A percentile compares a stretch with the other conserved stretches of the same genome.
phyloP scores from a whole-genome alignment of 495 filamentous ascomycete species.

The Hypomontagnella monticulosa region DNA sequence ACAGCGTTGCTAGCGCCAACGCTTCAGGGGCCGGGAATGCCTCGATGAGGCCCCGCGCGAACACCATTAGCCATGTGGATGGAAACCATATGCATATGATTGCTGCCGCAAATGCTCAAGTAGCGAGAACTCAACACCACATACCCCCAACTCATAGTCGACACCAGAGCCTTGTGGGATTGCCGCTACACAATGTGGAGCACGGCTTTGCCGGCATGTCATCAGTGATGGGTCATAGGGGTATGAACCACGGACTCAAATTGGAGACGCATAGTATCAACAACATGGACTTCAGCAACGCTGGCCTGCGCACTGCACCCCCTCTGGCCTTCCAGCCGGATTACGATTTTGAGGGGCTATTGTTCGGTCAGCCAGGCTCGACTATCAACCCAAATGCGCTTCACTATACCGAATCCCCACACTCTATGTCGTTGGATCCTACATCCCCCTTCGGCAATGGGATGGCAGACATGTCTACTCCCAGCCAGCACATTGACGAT shows the following conservation, averaged over 20 bases:
- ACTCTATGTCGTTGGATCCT: conserved; percentile 74
- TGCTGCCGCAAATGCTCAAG: conserved; percentile 62
- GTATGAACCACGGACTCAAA: conserved; percentile 75
- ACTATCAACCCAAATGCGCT: conserved; percentile 97
- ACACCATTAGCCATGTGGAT: conserved; percentile 97
- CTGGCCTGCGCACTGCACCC: conserved; percentile 81
- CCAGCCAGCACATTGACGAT: conserved; percentile 73
- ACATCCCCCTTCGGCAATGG: conserved; percentile 77
- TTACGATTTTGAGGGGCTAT: conserved; percentile 77
- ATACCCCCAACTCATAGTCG: conserved; percentile 68
- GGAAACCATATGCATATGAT: conserved; percentile 75
- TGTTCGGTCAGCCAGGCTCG: conserved; percentile 69
- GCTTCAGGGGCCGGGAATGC: conserved; percentile 57
- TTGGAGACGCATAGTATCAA: conserved; percentile 77
- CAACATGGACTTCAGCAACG: conserved; percentile 62
- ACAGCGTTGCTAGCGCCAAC: conserved; percentile 77
- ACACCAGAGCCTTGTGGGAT: conserved; percentile 72
- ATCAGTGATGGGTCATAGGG: conserved; percentile 69
- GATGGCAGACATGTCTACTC: conserved; percentile 65
- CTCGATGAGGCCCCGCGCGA: conserved; percentile 87
- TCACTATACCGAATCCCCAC: conserved; percentile 87
- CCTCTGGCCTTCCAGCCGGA: conserved; percentile 75
- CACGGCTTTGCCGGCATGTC: conserved; percentile 74
- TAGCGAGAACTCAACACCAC: conserved; percentile 62
- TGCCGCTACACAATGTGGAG: conserved; percentile 68